Base-by-base conservation (phyloP, 1,284 basidiomycete species). In the Malassezia cuniculi region DNA sequence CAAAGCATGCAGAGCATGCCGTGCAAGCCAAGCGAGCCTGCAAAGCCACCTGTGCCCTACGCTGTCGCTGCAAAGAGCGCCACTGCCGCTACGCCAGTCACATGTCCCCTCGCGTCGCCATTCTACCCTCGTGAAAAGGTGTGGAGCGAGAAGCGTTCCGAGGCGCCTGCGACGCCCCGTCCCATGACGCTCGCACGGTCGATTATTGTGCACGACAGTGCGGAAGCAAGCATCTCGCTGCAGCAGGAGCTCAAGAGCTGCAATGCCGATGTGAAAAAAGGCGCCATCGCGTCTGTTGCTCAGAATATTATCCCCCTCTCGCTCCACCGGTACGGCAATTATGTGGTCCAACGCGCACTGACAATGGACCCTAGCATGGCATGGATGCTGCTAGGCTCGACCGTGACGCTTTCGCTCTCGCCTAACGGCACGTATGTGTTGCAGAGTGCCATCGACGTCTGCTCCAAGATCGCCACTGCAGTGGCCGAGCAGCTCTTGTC, bases 381-480 rank as follows among this genome's bases (percentile, higher is more conserved):
- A 11, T 36, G 46, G 42, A 38, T 45, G 10, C 41, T 66, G 19
- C 36, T 40, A 17, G 55, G 52, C 1, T 32, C 45, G 2, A 55
- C 54, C 30, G 55, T 54, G 10, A 34, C 48, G 11, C 50, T 66
- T 17, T 32, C 55, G 16, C 41, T 59, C 22, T 57, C 53, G 16
- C 57, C 57, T 14, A 55, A 52, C 26, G 61, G 61, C 15, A 54
- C 55, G 15, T 55, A 63, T 24, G 60, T 66, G 2, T 52, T 65
- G 16, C 58, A 55, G 37, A 41, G 47, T 15, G 41, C 54, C 8
- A 39, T 66, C 4, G 55, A 56, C 18, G 50, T 47, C 12, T 49
- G 39, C 8, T 54, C 55, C 22, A 19, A 14, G 6, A 17, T 52
- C 12, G 43, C 48, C 8, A 31, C 32, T 2, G 29, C 28, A 0